phyloP scores from a whole-genome alignment of 345 rosid genomes.

The Euclidium syriacum region DNA sequence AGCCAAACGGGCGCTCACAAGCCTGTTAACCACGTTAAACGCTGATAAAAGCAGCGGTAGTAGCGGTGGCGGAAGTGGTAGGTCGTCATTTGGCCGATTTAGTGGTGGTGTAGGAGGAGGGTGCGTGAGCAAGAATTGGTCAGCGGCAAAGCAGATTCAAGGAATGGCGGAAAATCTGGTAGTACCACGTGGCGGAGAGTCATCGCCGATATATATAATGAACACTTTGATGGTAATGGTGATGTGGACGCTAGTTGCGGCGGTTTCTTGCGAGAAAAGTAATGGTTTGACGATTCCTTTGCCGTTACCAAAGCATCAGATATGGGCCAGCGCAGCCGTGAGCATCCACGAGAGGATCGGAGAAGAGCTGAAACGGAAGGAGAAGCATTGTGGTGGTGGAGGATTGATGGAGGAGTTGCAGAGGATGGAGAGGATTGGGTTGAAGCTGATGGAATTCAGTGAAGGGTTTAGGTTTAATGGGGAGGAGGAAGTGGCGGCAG shows the following conservation, averaged over 20 bases:
- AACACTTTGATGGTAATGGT: conserved; percentile 48
- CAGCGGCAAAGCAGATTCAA: conserved; percentile 88
- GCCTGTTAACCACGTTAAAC: conserved; percentile 37
- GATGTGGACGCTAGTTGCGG: conserved; percentile 77
- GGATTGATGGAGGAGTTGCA: conserved; percentile 82
- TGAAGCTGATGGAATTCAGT: conserved; percentile 51
- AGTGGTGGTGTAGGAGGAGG: conserved; percentile 40
- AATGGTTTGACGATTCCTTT: conserved; percentile 47
- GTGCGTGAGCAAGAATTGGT: conserved; percentile 71
- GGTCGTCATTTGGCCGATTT: conserved; percentile 67
- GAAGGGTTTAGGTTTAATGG: conserved; percentile 61
- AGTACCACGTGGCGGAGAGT: conserved; percentile 63
- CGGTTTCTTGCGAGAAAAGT: conserved; percentile 89
- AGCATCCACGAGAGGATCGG: conserved; percentile 66
- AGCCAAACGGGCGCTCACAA: conserved; percentile 61
- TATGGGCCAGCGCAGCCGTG: conserved; percentile 63
- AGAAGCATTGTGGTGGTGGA: conserved; percentile 49
- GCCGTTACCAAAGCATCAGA: conserved; percentile 59
- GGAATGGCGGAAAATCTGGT: conserved; percentile 68
- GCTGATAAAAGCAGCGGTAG: conserved; percentile 21
- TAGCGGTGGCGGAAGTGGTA: conserved; percentile 12
- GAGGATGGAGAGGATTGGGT: conserved; percentile 72
- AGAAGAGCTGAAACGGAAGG: conserved; percentile 88
- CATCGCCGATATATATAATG: conserved; percentile 58
- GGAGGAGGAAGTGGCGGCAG: conserved; percentile 42